Percentiles rank a stretch among this genome's conserved stretches.
Conservation (phyloP, 805 yeast genomes). For the Barnettozyma siamensis region DNA sequence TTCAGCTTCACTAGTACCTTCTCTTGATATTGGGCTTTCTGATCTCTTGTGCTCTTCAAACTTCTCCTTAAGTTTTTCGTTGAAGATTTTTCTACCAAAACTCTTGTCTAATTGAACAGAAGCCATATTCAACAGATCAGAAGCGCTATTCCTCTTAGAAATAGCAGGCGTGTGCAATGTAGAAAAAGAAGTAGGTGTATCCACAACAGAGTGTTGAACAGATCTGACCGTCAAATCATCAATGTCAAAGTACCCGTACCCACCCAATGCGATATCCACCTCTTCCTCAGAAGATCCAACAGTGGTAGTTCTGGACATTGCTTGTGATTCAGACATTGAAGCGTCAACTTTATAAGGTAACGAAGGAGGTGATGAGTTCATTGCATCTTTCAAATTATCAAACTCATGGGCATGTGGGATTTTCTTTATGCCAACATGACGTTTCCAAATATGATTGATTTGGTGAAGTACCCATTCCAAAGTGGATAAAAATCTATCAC, state of each 20-base stretch:
- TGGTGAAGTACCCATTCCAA: conserved; percentile 63
- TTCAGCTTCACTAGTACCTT: conserved; percentile 1
- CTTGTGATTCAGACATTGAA: background rate
- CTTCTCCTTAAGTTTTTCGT: conserved; percentile 18
- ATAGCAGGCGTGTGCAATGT: conserved; percentile 16
- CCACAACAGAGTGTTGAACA: conserved; percentile 34
- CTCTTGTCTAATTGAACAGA: conserved; percentile 15
- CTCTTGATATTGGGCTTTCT: background rate
- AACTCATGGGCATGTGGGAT: conserved; percentile 28
- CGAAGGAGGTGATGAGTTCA: background rate
- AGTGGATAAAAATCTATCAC: conserved; percentile 70
- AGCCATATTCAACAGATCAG: conserved; percentile 9
- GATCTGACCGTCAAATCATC: conserved; percentile 60
- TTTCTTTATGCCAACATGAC: conserved; percentile 17
- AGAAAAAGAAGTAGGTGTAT: conserved; percentile 14
- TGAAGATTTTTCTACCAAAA: conserved; percentile 17
- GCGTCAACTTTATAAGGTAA: background rate
- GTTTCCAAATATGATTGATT: conserved; percentile 41
- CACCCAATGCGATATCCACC: conserved; percentile 46
- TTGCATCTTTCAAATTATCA: conserved; percentile 26
- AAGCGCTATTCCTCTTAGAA: conserved; percentile 13
- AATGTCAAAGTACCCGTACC: conserved; percentile 73
- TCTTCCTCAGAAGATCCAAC: conserved; percentile 24
- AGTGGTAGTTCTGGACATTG: conserved; percentile 21
- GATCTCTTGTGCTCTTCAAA: conserved; percentile 16